Percentiles rank a stretch among this genome's conserved stretches.
These are phyloP conservation scores for Epichloe gansuensis DNA, from an alignment of 2,329 filamentous ascomycete species.

Conservation along the genomic window DNA sequence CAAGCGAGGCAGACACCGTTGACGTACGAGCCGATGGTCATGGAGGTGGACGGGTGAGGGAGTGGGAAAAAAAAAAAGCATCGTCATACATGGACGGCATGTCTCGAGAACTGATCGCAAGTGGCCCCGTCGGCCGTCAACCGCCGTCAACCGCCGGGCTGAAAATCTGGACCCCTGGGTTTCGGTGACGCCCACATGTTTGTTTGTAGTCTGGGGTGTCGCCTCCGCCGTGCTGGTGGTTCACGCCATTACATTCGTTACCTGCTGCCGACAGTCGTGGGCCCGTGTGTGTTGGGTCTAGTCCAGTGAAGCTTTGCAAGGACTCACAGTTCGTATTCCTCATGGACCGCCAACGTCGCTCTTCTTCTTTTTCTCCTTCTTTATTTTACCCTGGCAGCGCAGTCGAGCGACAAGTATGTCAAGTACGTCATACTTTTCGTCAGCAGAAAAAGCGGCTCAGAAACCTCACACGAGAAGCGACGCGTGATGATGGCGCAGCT, in stretches of 20 bases:
- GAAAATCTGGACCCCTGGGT: conserved; percentile 1
- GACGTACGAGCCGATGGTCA: conserved; percentile 1
- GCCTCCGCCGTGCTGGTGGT: too few relatives aligned
- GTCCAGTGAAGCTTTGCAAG: too few relatives aligned
- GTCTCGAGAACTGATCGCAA: not conserved
- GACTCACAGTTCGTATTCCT: too few relatives aligned
- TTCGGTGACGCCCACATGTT: conserved; percentile 3
- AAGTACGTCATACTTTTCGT: not conserved
- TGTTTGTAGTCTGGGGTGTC: too few relatives aligned
- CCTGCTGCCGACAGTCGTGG: too few relatives aligned
- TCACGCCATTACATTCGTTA: too few relatives aligned
- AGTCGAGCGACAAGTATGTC: not conserved
- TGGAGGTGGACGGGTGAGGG: not conserved
- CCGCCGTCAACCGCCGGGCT: not conserved
- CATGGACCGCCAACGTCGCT: too few relatives aligned
- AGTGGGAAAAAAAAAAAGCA: not conserved
- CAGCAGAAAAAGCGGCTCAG: not conserved
- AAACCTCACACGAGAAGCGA: not conserved
- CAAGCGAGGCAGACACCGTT: not conserved
- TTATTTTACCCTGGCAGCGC: too few relatives aligned
- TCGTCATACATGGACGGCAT: conserved; percentile 2
- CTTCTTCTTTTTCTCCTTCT: too few relatives aligned
- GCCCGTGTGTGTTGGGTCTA: too few relatives aligned
- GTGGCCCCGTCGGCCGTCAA: not conserved
- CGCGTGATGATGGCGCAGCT: not conserved